Evolutionary conservation across 495 filamentous ascomycete species (phyloP).

Genomic region (Aspergillus haitiensis): DNA sequence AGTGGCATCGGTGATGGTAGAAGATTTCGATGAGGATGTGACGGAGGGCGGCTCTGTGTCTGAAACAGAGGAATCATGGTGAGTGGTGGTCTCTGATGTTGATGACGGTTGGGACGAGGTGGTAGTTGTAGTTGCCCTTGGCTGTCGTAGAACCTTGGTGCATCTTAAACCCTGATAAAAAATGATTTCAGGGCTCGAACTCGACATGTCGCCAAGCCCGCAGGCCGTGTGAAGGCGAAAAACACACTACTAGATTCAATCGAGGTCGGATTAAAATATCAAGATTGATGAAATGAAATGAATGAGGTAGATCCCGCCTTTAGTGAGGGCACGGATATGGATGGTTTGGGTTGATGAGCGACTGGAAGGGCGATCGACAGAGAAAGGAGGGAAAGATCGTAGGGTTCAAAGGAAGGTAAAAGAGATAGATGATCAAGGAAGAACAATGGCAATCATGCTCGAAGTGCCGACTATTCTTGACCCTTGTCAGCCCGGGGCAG

Average conservation of each 20-base stretch:
- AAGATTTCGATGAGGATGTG: background rate
- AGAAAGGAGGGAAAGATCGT: background rate
- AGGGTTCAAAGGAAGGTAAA: background rate
- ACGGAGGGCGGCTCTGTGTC: background rate
- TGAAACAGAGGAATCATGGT: background rate
- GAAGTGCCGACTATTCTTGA: background rate
- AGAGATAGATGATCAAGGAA: background rate
- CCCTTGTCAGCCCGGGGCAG: background rate
- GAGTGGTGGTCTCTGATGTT: conserved; percentile 1
- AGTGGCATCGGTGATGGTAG: background rate
- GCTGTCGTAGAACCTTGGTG: conserved; percentile 24
- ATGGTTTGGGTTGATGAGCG: background rate
- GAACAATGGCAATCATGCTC: background rate
- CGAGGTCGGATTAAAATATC: conserved; percentile 12
- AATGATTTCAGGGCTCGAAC: conserved; percentile 25
- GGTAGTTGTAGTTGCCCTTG: conserved; percentile 6
- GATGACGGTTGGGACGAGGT: conserved; percentile 3
- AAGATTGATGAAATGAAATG: conserved; percentile 2
- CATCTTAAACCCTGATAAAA: conserved; percentile 26
- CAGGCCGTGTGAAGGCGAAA: conserved; percentile 4
- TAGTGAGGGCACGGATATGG: conserved; percentile 12
- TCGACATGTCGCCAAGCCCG: conserved; percentile 26
- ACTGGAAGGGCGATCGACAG: background rate
- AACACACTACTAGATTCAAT: conserved; percentile 1
- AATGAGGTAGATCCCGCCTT: background rate